Evolutionary conservation across 2,329 filamentous ascomycete species (phyloP).

Genomic region (Laburnicola sp.): DNA sequence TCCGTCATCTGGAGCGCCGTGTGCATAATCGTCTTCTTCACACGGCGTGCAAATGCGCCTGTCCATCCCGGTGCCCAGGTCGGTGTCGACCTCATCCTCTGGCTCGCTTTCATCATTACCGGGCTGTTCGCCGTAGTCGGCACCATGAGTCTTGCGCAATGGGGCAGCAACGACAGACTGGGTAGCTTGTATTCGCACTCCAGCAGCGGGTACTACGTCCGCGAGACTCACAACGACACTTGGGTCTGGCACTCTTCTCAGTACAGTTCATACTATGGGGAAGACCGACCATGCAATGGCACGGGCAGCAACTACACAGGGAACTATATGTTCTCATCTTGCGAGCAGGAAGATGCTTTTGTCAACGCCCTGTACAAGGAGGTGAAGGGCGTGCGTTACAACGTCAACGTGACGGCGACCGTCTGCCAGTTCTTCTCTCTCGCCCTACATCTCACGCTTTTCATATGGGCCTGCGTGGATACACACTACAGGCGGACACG

Average conservation of each 20-base stretch:
- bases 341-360: slow-evolving; percentile 36
- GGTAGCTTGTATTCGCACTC: slow-evolving; percentile 7
- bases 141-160: slow-evolving; percentile 17
- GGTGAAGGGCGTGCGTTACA: slow-evolving; percentile 23
- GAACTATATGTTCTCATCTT: slow-evolving; percentile 21
- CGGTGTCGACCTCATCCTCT: slow-evolving; percentile 42
- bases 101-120: slow-evolving; percentile 38
- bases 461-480: slow-evolving; percentile 47
- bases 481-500: slow-evolving; percentile 28
- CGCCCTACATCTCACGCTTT: slow-evolving; percentile 39
- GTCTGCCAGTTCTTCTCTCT: slow-evolving; percentile 39
- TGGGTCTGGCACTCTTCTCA: slow-evolving; percentile 32
- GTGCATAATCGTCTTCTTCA: slow-evolving; percentile 31
- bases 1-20: slow-evolving; percentile 37
- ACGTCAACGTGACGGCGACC: slow-evolving; percentile 25
- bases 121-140: slow-evolving; percentile 29
- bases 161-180: slow-evolving; percentile 27
- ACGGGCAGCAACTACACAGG: not conserved
- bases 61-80: slow-evolving; percentile 42
- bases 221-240: slow-evolving; percentile 29
- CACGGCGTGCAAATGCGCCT: slow-evolving; percentile 25
- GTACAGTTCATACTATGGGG: slow-evolving; percentile 14
- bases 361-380: slow-evolving; percentile 37
- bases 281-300: slow-evolving; percentile 21
- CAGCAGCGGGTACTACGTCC: slow-evolving; percentile 25